These are phyloP conservation scores for Neurospora sp. DNA, from an alignment of 495 filamentous ascomycete genomes.

Conservation along the genomic window DNA sequence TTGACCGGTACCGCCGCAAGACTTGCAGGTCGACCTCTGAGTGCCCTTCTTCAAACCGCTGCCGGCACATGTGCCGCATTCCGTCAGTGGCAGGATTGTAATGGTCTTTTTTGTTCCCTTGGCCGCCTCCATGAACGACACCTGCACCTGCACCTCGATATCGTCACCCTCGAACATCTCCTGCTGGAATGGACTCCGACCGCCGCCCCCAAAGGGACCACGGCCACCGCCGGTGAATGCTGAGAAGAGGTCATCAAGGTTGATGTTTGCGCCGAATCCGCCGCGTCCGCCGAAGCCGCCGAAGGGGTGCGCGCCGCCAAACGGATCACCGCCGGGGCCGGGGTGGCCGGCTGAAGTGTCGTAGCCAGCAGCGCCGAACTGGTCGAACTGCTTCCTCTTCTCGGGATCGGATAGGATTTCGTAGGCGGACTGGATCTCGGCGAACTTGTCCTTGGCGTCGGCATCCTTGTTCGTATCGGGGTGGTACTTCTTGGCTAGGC, in stretches of 20 bases:
- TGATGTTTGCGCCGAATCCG: slow-evolving; percentile 68
- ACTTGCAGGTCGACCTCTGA: slow-evolving; percentile 58
- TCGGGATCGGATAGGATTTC: slow-evolving; percentile 84
- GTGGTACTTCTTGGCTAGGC: slow-evolving; percentile 95
- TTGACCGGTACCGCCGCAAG: slow-evolving; percentile 78
- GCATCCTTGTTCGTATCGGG: slow-evolving; percentile 96
- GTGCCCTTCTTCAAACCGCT: slow-evolving; percentile 75
- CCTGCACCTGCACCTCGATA: slow-evolving; percentile 84
- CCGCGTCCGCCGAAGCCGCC: slow-evolving; percentile 52
- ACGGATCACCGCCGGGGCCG: slow-evolving; percentile 52
- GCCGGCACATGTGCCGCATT: slow-evolving; percentile 74
- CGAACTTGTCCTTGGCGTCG: slow-evolving; percentile 83
- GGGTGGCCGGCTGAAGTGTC: slow-evolving; percentile 60
- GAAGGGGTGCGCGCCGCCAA: slow-evolving; percentile 53
- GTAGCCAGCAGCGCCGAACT: slow-evolving; percentile 81
- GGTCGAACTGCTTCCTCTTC: slow-evolving; percentile 85
- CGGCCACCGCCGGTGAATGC: slow-evolving; percentile 60
- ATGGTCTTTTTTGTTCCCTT: slow-evolving; percentile 78
- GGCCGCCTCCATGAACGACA: slow-evolving; percentile 93
- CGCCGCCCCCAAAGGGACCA: slow-evolving; percentile 39
- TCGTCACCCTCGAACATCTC: slow-evolving; percentile 77
- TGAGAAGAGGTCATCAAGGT: slow-evolving; percentile 90
- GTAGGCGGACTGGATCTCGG: slow-evolving; percentile 84
- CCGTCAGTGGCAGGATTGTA: slow-evolving; percentile 59
- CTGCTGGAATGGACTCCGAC: slow-evolving; percentile 55